Evolutionary conservation across 2,329 filamentous ascomycete genomes (phyloP).

Genomic region (Aureobasidium sp.): DNA sequence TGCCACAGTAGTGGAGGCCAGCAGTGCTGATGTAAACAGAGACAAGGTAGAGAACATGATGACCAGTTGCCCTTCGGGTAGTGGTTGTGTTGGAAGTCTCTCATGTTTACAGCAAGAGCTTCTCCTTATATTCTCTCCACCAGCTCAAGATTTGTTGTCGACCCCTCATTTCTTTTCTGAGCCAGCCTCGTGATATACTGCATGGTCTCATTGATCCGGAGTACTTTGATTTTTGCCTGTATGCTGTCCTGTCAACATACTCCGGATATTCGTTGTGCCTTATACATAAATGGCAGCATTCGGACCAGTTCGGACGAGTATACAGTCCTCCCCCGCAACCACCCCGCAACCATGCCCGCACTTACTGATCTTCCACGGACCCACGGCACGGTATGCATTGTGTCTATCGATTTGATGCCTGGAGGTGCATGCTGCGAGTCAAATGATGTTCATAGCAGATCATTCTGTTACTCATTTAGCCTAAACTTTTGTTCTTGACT

Average conservation of each 20-base stretch:
- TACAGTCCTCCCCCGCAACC: background rate
- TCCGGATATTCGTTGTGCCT: background rate
- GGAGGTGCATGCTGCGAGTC: background rate
- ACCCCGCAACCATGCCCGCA: background rate
- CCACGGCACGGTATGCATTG: background rate
- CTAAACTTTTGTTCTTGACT: background rate
- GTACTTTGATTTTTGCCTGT: constrained; percentile 1
- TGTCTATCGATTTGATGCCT: background rate
- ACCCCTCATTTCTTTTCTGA: background rate
- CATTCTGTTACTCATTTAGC: background rate
- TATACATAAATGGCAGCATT: background rate
- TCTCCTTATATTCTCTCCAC: background rate
- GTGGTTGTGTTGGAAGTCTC: background rate
- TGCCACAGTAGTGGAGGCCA: background rate
- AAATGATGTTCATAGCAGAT: background rate
- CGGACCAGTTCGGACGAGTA: constrained; percentile 1
- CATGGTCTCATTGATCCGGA: constrained; percentile 2
- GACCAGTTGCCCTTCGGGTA: background rate
- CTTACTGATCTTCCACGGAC: background rate
- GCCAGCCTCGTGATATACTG: constrained; percentile 1
- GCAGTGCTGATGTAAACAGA: background rate
- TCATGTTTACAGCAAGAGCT: background rate
- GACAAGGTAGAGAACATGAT: constrained; percentile 1
- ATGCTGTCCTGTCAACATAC: background rate
- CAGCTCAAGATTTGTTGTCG: background rate